Percentiles rank a stretch among this genome's conserved stretches.
These are phyloP conservation scores for Aspergillus heteromorphus DNA, from an alignment of 495 filamentous ascomycete genomes.

Conservation along the genomic window DNA sequence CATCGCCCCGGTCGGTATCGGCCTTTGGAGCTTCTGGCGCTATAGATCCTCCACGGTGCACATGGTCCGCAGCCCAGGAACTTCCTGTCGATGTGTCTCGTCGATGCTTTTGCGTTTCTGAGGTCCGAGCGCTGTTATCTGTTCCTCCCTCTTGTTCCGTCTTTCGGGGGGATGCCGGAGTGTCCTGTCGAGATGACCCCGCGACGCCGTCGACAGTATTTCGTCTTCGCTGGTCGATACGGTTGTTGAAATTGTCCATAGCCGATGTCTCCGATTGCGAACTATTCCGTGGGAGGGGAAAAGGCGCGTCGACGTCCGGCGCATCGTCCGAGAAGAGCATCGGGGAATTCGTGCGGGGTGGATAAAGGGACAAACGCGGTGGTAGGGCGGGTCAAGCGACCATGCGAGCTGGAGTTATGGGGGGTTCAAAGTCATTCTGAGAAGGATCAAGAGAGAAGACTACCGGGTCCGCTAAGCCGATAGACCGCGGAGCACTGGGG, in stretches of 20 bases:
- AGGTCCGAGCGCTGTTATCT: neutral
- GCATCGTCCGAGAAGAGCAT: neutral
- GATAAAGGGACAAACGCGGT: neutral
- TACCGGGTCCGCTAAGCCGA: neutral
- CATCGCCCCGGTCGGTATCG: neutral
- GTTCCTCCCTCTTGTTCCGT: neutral
- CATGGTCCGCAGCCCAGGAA: neutral
- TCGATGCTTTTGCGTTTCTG: neutral
- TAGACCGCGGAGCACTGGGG: neutral
- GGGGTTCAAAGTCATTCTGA: neutral
- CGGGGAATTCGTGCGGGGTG: neutral
- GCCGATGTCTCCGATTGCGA: neutral
- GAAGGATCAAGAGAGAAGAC: neutral
- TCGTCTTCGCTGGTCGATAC: neutral
- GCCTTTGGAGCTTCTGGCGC: neutral
- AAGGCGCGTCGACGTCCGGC: neutral
- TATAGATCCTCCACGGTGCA: neutral
- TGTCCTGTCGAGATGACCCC: neutral
- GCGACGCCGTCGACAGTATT: neutral
- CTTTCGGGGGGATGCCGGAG: neutral
- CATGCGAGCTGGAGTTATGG: neutral
- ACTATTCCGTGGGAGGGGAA: neutral
- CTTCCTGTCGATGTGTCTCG: neutral
- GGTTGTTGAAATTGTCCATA: neutral
- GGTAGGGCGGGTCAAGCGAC: neutral